A percentile compares a stretch with the other conserved stretches of the same genome.
Conservation (phyloP, 768 basidiomycete species). For the Lyophyllum shimeji region DNA sequence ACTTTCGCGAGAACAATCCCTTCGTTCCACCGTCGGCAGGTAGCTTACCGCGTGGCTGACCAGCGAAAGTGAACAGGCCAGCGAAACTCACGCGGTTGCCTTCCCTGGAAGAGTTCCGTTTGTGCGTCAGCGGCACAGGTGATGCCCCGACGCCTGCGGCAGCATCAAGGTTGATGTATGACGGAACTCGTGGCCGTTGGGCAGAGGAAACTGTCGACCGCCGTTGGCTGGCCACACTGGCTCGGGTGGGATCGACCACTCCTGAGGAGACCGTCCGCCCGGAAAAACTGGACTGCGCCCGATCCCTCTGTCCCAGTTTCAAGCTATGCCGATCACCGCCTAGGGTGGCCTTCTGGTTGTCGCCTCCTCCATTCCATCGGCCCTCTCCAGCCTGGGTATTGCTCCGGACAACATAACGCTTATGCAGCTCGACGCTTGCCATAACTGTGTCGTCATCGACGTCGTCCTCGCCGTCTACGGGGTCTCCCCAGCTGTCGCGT, state of each 20-base stretch:
- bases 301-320: constrained; percentile 25
- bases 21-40: constrained; percentile 1
- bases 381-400: constrained; percentile 17
- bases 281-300: constrained; percentile 43
- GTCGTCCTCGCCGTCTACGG: constrained; percentile 28
- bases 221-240: constrained; percentile 27
- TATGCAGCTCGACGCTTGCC: constrained; percentile 26
- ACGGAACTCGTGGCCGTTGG: constrained; percentile 33
- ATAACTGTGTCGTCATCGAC: constrained; percentile 28
- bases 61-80: constrained; percentile 51
- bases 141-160: constrained; percentile 68
- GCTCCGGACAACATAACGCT: constrained; percentile 25
- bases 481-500: constrained; percentile 46
- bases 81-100: constrained; percentile 51
- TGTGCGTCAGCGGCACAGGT: constrained; percentile 42
- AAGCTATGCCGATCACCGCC: constrained; percentile 18
- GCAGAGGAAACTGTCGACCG: constrained; percentile 36
- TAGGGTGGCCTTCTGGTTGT: constrained; percentile 8
- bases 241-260: constrained; percentile 33
- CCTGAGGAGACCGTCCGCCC: constrained; percentile 39
- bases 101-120: constrained; percentile 17
- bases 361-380: constrained; percentile 13
- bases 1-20: background rate
- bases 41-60: constrained; percentile 16
- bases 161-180: constrained; percentile 45